Conservation (phyloP, 2,329 filamentous ascomycete genomes). For the Talaromyces rugulosus region DNA sequence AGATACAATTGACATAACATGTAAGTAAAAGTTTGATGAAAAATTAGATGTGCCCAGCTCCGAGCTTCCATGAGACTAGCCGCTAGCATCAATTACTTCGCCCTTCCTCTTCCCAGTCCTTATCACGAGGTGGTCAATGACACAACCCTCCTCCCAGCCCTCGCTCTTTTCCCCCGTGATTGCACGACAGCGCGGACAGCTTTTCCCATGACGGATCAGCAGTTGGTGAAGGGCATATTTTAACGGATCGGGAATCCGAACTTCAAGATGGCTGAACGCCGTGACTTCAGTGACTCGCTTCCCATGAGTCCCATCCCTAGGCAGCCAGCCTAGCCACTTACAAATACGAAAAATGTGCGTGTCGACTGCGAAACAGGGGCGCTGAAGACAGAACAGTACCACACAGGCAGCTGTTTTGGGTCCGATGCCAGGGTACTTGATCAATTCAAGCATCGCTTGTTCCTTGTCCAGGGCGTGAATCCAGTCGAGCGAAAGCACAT, state of each 20-base stretch:
- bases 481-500: slow-evolving; percentile 62
- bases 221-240: slow-evolving; percentile 62
- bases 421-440: slow-evolving; percentile 60
- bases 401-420: slow-evolving; percentile 65
- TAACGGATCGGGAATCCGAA: slow-evolving; percentile 56
- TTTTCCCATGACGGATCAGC: slow-evolving; percentile 60
- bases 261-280: slow-evolving; percentile 58
- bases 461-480: slow-evolving; percentile 53
- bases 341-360: slow-evolving; percentile 63
- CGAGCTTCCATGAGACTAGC: too few relatives aligned
- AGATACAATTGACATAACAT: too few relatives aligned
- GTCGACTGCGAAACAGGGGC: slow-evolving; percentile 62
- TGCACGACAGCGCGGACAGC: slow-evolving; percentile 57
- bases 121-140: slow-evolving; percentile 60
- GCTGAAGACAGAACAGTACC: slow-evolving; percentile 60
- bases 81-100: not conserved
- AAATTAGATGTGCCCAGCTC: too few relatives aligned
- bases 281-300: slow-evolving; percentile 42
- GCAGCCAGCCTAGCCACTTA: slow-evolving; percentile 60
- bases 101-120: slow-evolving; percentile 50
- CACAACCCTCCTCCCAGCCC: slow-evolving; percentile 61
- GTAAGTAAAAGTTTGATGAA: too few relatives aligned
- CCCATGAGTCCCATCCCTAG: slow-evolving; percentile 26
- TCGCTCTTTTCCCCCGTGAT: slow-evolving; percentile 57
- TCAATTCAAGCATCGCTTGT: slow-evolving; percentile 55